Evolutionary conservation across 2,329 filamentous ascomycete genomes (phyloP).

Genomic region (Clonostachys byssicola): DNA sequence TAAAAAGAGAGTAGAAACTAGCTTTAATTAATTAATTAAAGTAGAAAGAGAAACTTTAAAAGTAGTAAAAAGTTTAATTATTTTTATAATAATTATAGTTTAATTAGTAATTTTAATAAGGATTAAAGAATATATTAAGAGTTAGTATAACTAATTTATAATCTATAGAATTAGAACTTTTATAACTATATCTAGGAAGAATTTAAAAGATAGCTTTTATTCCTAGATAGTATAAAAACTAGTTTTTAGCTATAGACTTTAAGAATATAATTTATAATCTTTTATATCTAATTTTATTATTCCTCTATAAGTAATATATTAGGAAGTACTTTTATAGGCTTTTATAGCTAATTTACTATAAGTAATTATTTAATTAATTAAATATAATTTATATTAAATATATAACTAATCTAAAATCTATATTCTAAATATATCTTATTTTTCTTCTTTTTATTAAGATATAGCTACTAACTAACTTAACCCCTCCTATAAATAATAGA

Average conservation of each 20-base stretch:
- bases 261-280: background rate
- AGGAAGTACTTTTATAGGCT: background rate
- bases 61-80: background rate
- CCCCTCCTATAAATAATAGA: background rate
- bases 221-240: background rate
- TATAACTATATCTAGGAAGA: background rate
- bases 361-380: background rate
- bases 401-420: background rate
- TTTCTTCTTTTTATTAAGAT: background rate
- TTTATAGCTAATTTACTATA: background rate
- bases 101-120: background rate
- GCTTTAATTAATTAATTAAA: background rate
- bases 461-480: background rate
- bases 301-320: background rate
- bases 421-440: too few species aligned
- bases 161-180: background rate
- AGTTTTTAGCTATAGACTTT: background rate
- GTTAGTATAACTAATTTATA: too few species aligned
- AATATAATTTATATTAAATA: background rate
- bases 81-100: background rate
- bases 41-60: background rate
- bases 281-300: background rate
- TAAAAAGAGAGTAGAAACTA: background rate
- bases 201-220: background rate
- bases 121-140: too few species aligned